phyloP scores from a whole-genome alignment of 257 asterid genomes.

The Solanum paucissectum region DNA sequence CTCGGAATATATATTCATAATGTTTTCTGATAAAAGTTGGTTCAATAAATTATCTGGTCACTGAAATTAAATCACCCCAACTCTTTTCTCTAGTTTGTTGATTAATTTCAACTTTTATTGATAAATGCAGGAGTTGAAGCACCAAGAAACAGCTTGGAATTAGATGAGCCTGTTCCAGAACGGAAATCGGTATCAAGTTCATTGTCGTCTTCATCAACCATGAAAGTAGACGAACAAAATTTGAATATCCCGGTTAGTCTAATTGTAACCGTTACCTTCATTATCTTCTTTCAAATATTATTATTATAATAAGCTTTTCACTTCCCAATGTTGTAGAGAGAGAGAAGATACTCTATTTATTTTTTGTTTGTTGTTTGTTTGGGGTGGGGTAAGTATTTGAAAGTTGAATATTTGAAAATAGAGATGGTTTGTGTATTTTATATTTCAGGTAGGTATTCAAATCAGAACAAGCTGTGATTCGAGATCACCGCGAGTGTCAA shows the following conservation, averaged over 20 bases:
- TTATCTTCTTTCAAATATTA: background rate
- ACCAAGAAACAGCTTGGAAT: slow-evolving; percentile 86
- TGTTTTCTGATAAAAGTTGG: too few species aligned
- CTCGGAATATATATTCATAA: background rate
- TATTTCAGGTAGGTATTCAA: slow-evolving; percentile 50
- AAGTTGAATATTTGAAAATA: background rate
- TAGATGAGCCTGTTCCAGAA: slow-evolving; percentile 22
- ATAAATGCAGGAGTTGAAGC: slow-evolving; percentile 58
- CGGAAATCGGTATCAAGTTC: slow-evolving; percentile 7
- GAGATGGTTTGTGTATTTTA: background rate
- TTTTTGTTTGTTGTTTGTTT: background rate
- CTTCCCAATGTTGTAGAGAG: slow-evolving; percentile 20
- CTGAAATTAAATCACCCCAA: too few species aligned
- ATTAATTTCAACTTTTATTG: background rate
- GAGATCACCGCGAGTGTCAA: slow-evolving; percentile 31
- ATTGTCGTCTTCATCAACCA: slow-evolving; percentile 11
- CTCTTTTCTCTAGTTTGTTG: background rate
- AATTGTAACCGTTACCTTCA: slow-evolving; percentile 29
- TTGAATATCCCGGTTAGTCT: slow-evolving; percentile 26
- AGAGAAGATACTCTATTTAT: background rate
- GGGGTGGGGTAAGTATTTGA: background rate
- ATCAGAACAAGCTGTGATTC: slow-evolving; percentile 42
- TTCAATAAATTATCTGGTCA: too few species aligned
- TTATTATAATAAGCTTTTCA: background rate
- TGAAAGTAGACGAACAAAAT: slow-evolving; percentile 17